phyloP scores from a whole-genome alignment of 2,329 filamentous ascomycete genomes.

The Beauveria sp. region DNA sequence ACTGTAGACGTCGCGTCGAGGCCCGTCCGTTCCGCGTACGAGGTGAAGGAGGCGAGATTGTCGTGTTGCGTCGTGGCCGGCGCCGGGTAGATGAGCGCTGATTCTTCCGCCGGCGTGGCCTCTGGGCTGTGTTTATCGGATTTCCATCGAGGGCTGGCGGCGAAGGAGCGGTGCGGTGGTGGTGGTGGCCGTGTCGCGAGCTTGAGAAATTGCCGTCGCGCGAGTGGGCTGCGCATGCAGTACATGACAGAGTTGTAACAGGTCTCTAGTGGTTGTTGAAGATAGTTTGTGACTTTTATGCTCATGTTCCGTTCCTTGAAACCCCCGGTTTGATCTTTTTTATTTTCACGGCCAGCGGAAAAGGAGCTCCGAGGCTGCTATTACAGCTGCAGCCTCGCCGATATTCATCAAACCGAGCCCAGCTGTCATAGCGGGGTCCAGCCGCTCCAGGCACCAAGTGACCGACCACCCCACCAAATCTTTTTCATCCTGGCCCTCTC shows the following conservation, averaged over 20 bases:
- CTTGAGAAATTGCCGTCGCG: not conserved
- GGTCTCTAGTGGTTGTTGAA: not conserved
- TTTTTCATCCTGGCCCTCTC: not conserved
- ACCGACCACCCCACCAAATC: not conserved
- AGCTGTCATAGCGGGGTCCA: slow-evolving; percentile 8
- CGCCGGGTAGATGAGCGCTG: slow-evolving; percentile 34
- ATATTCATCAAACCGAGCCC: slow-evolving; percentile 10
- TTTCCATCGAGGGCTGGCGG: not conserved
- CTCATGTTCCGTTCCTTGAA: too few species aligned
- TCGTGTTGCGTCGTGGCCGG: slow-evolving; percentile 46
- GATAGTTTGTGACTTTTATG: too few species aligned
- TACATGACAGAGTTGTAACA: not conserved
- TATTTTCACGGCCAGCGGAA: not conserved
- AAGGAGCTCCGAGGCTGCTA: not conserved
- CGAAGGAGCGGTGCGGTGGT: not conserved
- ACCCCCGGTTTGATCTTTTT: too few species aligned
- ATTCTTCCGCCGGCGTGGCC: not conserved
- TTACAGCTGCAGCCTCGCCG: not conserved
- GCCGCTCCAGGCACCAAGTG: not conserved
- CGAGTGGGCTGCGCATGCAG: not conserved
- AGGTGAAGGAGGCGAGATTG: slow-evolving; percentile 56
- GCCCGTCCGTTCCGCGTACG: slow-evolving; percentile 50
- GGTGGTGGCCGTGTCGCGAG: not conserved
- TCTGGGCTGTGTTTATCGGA: not conserved
- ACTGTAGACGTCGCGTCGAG: slow-evolving; percentile 50